Evolutionary conservation across 768 basidiomycete species (phyloP), one percentile per base, ranked within the genome.

Genomic region (Leccinum pellstonianum): DNA sequence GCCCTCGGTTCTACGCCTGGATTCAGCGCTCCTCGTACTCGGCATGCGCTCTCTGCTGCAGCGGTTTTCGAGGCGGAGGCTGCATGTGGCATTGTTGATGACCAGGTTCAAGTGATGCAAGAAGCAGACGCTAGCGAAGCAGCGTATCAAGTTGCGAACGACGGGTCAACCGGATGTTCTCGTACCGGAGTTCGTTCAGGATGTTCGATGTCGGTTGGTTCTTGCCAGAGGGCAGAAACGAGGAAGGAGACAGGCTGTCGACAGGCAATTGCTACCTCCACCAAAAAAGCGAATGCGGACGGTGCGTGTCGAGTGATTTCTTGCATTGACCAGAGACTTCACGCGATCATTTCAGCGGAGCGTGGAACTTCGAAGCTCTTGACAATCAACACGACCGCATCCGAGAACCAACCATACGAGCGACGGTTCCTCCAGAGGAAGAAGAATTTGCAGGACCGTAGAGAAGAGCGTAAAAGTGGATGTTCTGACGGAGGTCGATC

Each of bases 181-280:
- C 4, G 79, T 82, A 82, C 51, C 81, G 83, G 56, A 82, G 82
- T 47, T 87, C 87, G 19, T 97, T 96, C 78, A 83, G 79, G 68
- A 74, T 87, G 75, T 96, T 95, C 75, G 88, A 97, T 60, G 78
- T 80, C 23, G 93, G 94, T 1, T 95, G 93, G 93, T 91, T 95
- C 9, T 75, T 95, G 14, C 90, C 92, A 23, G 77, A 85, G 2
- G 88, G 35, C 82, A 85, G 55, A 82, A 84, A 63, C 81, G 93
- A 35, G 82, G 86, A 31, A 84, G 85, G 19, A 77, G 89, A 14
- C 71, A 74, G 23, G 69, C 77, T 15, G 61, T 79, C 11, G 84
- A 85, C 23, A 76, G 79, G 41, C 73, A 71, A n/a, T 65, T 70
- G 4, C 62, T 77, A 33, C 82, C 80, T 35, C 82, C 85, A 10